Base-by-base conservation (phyloP, 1,139 yeast genomes). In the Wickerhamomyces sp. region DNA sequence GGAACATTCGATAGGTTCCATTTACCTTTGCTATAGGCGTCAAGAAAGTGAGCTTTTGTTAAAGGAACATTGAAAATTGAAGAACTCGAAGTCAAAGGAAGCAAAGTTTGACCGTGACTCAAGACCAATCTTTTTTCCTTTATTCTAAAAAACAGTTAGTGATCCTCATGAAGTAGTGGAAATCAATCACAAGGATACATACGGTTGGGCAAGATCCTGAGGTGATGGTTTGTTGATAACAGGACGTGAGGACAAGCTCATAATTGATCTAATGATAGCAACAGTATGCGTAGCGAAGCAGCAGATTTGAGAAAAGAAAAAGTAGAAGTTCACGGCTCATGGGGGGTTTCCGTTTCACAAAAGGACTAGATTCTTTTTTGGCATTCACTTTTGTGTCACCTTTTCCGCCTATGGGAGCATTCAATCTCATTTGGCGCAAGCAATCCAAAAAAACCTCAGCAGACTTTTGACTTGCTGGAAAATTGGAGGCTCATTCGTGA, bases 1-100 rank as follows among this genome's bases (percentile, higher is more conserved):
- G 75, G 72, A 1, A 81, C 73, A 11, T 66, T 66, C 1, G 86
- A 78, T 15, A 84, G 61, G 51, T 82, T 80, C 74, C 75, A 68
- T 53, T 71, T 73, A 2, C 85, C 84, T 66, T 71, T 73, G 23
- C 84, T 75, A 55, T 84, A 84, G 5, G 73, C 72, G 49, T 82
- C 89, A 26, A 80, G 60, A 54, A 81, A 84, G 54, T 81, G 83
- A 7, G 81, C 72, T 60, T 71, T 77, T 0, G 87, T 79, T 47
- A 78, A 53, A 1, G 62, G 61, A 10, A 60, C 58, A 14, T 49
- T 47, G 31, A 36, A 43, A 23, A 54, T 40, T 0, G 41, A 29
- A 7, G 52, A 32, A 15, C 40, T 40, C 3, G 30, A 45, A 8
- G 44, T 33, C 4, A 38, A 34, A 14, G 57, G 56, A 11, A 51